Percentiles rank a stretch among this genome's conserved stretches.
Evolutionary conservation across 83 land plant genomes (phyloP).

Genomic region (Picea abies): DNA sequence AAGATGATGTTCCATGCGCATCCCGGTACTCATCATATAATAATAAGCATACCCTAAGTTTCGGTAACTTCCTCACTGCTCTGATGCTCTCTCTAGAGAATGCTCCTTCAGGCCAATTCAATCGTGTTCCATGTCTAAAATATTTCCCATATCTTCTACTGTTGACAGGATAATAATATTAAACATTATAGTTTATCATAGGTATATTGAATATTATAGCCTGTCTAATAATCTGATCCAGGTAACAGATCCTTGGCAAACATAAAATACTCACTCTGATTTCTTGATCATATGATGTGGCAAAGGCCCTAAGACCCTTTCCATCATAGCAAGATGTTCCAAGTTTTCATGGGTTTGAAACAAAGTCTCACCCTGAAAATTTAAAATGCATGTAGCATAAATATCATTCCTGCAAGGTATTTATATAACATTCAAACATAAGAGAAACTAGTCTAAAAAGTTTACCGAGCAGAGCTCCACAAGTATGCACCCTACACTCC

Average conservation of each 20-base stretch:
- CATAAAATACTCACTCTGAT: conserved; percentile 46
- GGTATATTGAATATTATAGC: no score
- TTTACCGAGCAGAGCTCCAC: conserved; percentile 80
- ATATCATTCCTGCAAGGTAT: background rate
- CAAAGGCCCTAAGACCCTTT: conserved; percentile 71
- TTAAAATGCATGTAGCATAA: background rate
- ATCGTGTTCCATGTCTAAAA: conserved; percentile 43
- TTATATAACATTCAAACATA: background rate
- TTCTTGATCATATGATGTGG: conserved; percentile 71
- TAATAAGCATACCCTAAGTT: conserved; percentile 42
- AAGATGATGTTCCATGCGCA: background rate
- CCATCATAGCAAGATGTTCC: conserved; percentile 94
- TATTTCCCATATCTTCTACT: conserved; percentile 26
- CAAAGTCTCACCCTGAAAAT: conserved; percentile 70
- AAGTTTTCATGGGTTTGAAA: conserved; percentile 91
- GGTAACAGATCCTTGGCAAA: background rate
- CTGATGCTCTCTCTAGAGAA: conserved; percentile 46
- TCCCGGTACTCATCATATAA: background rate
- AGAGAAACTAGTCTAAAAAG: background rate
- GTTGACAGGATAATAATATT: no score
- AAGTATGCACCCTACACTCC: conserved; percentile 97
- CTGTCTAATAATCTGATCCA: background rate
- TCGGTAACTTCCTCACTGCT: conserved; percentile 59
- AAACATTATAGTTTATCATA: background rate
- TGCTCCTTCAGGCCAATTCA: conserved; percentile 92